These are phyloP conservation scores for Escovopsis weberi DNA, from an alignment of 2,329 filamentous ascomycete genomes.

Conservation along the genomic window DNA sequence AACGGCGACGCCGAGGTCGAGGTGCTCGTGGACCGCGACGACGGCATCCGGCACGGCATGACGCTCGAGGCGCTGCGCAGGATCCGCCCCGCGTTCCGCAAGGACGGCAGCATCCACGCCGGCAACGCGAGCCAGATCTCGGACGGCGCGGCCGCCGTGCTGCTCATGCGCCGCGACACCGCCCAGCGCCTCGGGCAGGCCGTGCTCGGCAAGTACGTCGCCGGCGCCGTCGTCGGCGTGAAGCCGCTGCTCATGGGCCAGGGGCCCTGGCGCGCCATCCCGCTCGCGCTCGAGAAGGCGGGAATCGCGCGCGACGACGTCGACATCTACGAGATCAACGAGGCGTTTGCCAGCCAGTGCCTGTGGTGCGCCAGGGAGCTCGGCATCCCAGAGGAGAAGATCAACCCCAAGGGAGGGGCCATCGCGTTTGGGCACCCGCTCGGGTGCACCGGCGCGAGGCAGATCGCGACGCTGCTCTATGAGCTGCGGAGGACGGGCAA, in stretches of 20 bases:
- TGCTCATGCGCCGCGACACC: conserved; percentile 88
- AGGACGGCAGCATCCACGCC: conserved; percentile 86
- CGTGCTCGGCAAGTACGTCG: conserved; percentile 85
- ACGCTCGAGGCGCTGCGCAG: conserved; percentile 81
- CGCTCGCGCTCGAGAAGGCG: conserved; percentile 75
- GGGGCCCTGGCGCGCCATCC: conserved; percentile 91
- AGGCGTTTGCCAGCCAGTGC: conserved; percentile 93
- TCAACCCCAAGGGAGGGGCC: conserved; percentile 94
- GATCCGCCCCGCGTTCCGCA: conserved; percentile 80
- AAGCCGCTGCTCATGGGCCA: conserved; percentile 90
- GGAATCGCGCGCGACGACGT: conserved; percentile 81
- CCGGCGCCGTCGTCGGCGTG: conserved; percentile 74
- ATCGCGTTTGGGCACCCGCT: conserved; percentile 94
- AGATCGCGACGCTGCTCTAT: conserved; percentile 83
- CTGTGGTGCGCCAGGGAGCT: conserved; percentile 87
- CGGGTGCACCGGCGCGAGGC: conserved; percentile 84
- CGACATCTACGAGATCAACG: conserved; percentile 98
- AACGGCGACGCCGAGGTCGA: conserved; percentile 72
- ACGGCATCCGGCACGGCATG: conserved; percentile 73
- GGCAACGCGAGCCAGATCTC: conserved; percentile 94
- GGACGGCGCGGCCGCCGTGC: conserved; percentile 85
- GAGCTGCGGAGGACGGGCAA: conserved; percentile 74
- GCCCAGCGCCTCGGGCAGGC: conserved; percentile 77
- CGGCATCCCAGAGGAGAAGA: conserved; percentile 66
- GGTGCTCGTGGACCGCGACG: conserved; percentile 71